Evolutionary conservation across 192 early-diverging fungal species (phyloP).

Genomic region (Entrophospora sp.): DNA sequence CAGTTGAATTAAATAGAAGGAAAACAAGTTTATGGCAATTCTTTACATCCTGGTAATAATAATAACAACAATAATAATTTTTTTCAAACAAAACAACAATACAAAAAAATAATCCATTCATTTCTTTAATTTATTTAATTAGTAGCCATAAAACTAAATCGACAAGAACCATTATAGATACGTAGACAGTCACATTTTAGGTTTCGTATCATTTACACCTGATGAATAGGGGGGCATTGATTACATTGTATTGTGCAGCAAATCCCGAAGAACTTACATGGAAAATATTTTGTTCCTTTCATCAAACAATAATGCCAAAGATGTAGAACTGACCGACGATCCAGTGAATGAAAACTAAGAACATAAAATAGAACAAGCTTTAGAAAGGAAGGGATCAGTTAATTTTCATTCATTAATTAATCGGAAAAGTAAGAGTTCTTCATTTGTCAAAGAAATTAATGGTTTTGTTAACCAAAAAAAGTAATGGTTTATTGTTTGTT

Average conservation of each 20-base stretch:
- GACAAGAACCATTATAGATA: neutral
- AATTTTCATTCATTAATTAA: too few species aligned
- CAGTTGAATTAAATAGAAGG: slow-evolving; percentile 33
- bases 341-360: neutral
- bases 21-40: slow-evolving; percentile 29
- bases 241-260: slow-evolving; percentile 38
- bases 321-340: slow-evolving; percentile 22
- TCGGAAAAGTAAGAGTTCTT: too few species aligned
- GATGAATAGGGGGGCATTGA: slow-evolving; percentile 42
- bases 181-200: neutral
- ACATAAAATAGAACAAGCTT: too few species aligned
- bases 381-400: too few species aligned
- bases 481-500: too few species aligned
- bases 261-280: slow-evolving; percentile 34
- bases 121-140: too few species aligned
- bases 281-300: slow-evolving; percentile 28
- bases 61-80: too few species aligned
- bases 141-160: neutral
- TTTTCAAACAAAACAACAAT: neutral
- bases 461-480: too few species aligned
- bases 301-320: slow-evolving; percentile 12
- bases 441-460: too few species aligned
- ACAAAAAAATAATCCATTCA: neutral
- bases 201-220: slow-evolving; percentile 7
- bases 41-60: slow-evolving; percentile 38